phyloP scores from a whole-genome alignment of 2,329 filamentous ascomycete species.

The Endothia cerciana region DNA sequence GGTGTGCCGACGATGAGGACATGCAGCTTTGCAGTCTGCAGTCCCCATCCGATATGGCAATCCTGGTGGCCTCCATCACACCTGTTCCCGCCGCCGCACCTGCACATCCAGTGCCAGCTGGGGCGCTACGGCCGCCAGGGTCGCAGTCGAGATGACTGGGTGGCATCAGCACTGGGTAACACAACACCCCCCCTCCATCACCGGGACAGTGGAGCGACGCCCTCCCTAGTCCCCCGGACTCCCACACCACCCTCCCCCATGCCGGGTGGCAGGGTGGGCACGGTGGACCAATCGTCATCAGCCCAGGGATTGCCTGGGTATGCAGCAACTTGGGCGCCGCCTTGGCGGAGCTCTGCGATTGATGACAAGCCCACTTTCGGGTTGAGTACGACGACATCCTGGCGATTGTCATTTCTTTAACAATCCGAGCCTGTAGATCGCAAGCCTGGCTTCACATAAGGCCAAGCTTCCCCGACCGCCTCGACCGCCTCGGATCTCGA shows the following conservation, averaged over 20 bases:
- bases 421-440: conserved; percentile 6
- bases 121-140: not conserved
- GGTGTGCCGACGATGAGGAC: not conserved
- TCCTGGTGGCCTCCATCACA: too few species aligned
- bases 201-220: not conserved
- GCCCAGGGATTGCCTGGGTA: conserved; percentile 23
- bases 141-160: conserved; percentile 1
- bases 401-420: conserved; percentile 13
- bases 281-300: conserved; percentile 28
- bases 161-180: conserved; percentile 3
- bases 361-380: conserved; percentile 18
- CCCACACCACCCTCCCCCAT: not conserved
- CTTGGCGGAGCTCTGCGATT: conserved; percentile 15
- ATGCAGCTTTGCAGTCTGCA: not conserved
- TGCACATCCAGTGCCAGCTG: not conserved
- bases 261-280: not conserved
- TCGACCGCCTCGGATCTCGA: conserved; percentile 17
- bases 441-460: conserved; percentile 24
- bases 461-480: conserved; percentile 14
- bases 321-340: conserved; percentile 9
- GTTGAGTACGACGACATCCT: conserved; percentile 20
- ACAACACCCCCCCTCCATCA: conserved; percentile 7
- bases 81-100: not conserved
- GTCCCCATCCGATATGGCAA: too few species aligned
- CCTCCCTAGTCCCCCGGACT: not conserved